A percentile compares a stretch with the other conserved stretches of the same genome.
phyloP scores from a whole-genome alignment of 352 stramenopile species.

The Phytophthora aleatoria region DNA sequence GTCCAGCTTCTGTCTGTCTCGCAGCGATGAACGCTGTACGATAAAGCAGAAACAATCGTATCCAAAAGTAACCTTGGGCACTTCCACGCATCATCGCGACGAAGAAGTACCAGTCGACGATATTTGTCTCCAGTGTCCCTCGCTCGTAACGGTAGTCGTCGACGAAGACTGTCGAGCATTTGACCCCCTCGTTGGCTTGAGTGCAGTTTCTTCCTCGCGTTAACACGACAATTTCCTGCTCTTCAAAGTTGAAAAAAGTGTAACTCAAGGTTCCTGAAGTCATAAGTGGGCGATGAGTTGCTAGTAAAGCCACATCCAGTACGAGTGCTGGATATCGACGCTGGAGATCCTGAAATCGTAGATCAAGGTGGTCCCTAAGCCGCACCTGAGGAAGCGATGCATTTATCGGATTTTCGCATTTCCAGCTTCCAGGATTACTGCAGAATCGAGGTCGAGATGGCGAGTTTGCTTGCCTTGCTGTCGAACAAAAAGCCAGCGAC shows the following conservation, averaged over 20 bases:
- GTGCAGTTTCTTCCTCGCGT: not conserved
- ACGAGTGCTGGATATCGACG: conserved; percentile 12
- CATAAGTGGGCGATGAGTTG: not conserved
- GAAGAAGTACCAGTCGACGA: not conserved
- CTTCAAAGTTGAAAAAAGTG: conserved; percentile 24
- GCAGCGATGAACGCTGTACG: no score
- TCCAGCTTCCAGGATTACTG: no score
- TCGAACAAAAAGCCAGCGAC: no score
- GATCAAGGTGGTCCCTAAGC: no score
- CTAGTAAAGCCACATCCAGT: no score
- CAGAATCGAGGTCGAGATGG: no score
- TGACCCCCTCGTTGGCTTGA: not conserved
- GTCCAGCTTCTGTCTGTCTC: no score
- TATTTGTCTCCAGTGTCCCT: not conserved
- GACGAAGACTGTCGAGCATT: not conserved
- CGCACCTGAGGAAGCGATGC: no score
- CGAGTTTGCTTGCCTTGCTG: no score
- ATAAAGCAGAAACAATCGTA: not conserved
- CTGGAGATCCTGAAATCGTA: not conserved
- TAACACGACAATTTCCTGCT: conserved; percentile 1
- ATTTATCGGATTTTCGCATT: no score
- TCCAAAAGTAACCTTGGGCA: not conserved
- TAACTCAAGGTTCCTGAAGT: conserved; percentile 15
- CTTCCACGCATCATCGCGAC: not conserved
- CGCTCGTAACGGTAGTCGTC: not conserved